Evolutionary conservation across 2,329 filamentous ascomycete species (phyloP).

Genomic region (Alternaria incomplexa): DNA sequence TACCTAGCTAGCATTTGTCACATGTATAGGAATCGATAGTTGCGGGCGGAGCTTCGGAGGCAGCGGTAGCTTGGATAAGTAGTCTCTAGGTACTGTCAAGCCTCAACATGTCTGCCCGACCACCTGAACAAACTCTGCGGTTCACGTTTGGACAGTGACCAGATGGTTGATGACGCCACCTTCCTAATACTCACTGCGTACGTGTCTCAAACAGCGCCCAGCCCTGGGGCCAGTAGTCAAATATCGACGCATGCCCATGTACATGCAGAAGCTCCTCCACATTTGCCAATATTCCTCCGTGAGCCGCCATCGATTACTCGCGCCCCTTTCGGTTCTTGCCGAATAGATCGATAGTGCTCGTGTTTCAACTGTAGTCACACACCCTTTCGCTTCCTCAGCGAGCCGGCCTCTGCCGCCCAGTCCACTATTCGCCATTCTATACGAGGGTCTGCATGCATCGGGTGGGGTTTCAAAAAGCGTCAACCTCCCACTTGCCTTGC

Average conservation of each 20-base stretch:
- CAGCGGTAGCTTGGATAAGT: slow-evolving; percentile 1
- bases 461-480: slow-evolving; percentile 18
- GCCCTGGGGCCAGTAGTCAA: slow-evolving; percentile 1
- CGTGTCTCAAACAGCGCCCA: slow-evolving; percentile 11
- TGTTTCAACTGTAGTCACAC: slow-evolving; percentile 13
- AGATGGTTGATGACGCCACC: slow-evolving; percentile 6
- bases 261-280: not conserved
- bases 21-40: slow-evolving; percentile 11
- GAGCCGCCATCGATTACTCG: slow-evolving; percentile 9
- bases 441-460: slow-evolving; percentile 10
- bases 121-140: not conserved
- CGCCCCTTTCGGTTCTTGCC: slow-evolving; percentile 19
- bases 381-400: slow-evolving; percentile 18
- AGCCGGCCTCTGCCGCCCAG: slow-evolving; percentile 21
- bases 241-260: slow-evolving; percentile 11
- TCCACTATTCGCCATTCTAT: slow-evolving; percentile 19
- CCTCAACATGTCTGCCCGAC: slow-evolving; percentile 3
- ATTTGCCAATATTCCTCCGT: slow-evolving; percentile 5
- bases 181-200: slow-evolving; percentile 5
- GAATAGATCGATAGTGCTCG: slow-evolving; percentile 21
- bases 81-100: not conserved
- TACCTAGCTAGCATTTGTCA: slow-evolving; percentile 8
- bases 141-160: not conserved
- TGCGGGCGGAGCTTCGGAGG: not conserved
- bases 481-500: slow-evolving; percentile 16